Evolutionary conservation across 768 basidiomycete genomes (phyloP), one percentile per base, ranked within the genome.

Genomic region (Myochromella boudieri): DNA sequence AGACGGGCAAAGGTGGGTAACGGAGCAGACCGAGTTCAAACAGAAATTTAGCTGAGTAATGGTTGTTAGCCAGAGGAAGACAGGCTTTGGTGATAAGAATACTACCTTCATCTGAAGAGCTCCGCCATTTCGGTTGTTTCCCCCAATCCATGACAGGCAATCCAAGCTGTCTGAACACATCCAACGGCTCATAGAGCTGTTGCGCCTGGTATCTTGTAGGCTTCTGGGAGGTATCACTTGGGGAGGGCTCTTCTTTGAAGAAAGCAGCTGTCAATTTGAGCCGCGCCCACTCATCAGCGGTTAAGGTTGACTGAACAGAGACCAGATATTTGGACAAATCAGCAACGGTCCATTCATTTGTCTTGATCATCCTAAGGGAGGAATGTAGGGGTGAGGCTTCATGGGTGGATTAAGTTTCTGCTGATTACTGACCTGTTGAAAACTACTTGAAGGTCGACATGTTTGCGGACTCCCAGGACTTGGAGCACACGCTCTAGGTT

Each of bases 101-200:
- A n/a, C 9, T 26, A 88, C 94, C 92, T 84, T 97, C 95, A 22
- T 93, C 91, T 0, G 92, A 92, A 8, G 76, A 78, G 4, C 74
- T 65, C 48, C 79, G 77, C 95, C 95, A 99, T 62, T 87, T 93
- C 1, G 69, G 68, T 48, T 82, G 72, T 21, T 70, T 71, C 1
- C 87, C 86, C 95, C 95, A 99, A 55, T 93, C 91, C 33, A 98
- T 73, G 2, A 97, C 61, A 3, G 95, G 92, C 18, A 98, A 67
- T 6, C 80, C 78, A 5, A 98, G 68, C 39, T 79, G 72, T 11
- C 91, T 77, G 44, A 94, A 81, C 2, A 75, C 70, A 27, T 85
- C 84, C 1, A 74, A 53, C 1, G 97, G 95, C 59, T 97, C 95
- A 57, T 95, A 97, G 4, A 99, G 72, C 44, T 91, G 81, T 26